phyloP scores from a whole-genome alignment of 768 basidiomycete species.

The Amanita pallidorosea region DNA sequence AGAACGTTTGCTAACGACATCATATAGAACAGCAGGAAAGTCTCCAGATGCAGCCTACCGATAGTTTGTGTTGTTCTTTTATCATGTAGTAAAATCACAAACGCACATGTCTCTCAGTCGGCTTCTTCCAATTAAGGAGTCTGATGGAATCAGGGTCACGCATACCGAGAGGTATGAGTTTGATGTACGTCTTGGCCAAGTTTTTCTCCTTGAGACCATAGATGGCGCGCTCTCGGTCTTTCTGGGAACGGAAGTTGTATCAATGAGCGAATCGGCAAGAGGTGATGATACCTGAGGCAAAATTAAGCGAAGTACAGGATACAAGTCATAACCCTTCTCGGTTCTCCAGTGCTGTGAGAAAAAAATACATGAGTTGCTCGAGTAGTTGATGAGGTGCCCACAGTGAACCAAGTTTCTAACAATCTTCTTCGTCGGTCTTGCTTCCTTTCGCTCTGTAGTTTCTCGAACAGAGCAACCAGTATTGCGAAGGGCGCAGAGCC shows the following conservation, averaged over 20 bases:
- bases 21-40: constrained; percentile 78
- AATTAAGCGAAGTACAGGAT: constrained; percentile 80
- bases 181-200: constrained; percentile 87
- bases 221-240: constrained; percentile 86
- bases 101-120: constrained; percentile 56
- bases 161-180: constrained; percentile 73
- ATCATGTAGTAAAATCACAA: not conserved
- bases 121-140: constrained; percentile 85
- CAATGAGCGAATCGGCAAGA: not conserved
- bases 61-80: not conserved
- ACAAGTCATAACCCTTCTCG: constrained; percentile 80
- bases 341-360: constrained; percentile 66
- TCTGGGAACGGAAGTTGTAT: constrained; percentile 33
- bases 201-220: constrained; percentile 95
- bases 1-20: constrained; percentile 78
- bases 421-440: constrained; percentile 63
- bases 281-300: constrained; percentile 68
- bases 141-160: constrained; percentile 75
- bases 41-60: constrained; percentile 67
- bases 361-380: not conserved
- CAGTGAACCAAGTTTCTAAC: constrained; percentile 72
- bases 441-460: constrained; percentile 60
- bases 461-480: constrained; percentile 64
- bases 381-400: constrained; percentile 25
- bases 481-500: constrained; percentile 63